phyloP scores from a whole-genome alignment of 164 flowering plant species.

The Aristolochia contorta region DNA sequence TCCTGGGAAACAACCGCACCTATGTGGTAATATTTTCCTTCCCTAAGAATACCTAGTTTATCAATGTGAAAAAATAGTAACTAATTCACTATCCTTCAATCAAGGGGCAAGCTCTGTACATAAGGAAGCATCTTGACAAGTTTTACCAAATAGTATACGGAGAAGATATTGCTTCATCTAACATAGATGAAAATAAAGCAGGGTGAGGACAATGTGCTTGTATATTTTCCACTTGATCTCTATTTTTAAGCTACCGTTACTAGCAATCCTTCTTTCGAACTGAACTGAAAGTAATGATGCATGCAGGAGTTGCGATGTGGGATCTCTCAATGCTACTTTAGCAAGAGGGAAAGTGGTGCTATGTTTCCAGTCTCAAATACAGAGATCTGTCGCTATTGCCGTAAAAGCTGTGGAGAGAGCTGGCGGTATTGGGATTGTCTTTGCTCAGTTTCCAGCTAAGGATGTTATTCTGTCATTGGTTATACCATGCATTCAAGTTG shows the following conservation, averaged over 20 bases:
- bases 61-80: too few species aligned
- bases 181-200: slow-evolving; percentile 26
- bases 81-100: slow-evolving; percentile 5
- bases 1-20: slow-evolving; percentile 35
- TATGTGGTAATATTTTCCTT: slow-evolving; percentile 20
- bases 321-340: slow-evolving; percentile 32
- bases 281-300: too few species aligned
- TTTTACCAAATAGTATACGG: slow-evolving; percentile 33
- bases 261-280: neutral
- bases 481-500: slow-evolving; percentile 33
- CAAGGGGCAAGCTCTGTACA: slow-evolving; percentile 44
- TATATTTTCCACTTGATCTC: neutral
- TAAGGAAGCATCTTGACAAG: slow-evolving; percentile 17
- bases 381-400: slow-evolving; percentile 20
- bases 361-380: slow-evolving; percentile 33
- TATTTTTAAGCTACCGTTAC: neutral
- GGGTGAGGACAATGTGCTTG: slow-evolving; percentile 13
- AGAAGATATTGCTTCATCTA: slow-evolving; percentile 26
- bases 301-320: slow-evolving; percentile 32
- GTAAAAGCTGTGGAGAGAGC: slow-evolving; percentile 14
- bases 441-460: slow-evolving; percentile 30
- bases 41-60: too few species aligned
- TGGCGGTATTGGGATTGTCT: slow-evolving; percentile 32
- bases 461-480: slow-evolving; percentile 15
- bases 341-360: slow-evolving; percentile 47